Conservation (phyloP, 2,329 filamentous ascomycete species). For the Colletotrichum sp. region DNA sequence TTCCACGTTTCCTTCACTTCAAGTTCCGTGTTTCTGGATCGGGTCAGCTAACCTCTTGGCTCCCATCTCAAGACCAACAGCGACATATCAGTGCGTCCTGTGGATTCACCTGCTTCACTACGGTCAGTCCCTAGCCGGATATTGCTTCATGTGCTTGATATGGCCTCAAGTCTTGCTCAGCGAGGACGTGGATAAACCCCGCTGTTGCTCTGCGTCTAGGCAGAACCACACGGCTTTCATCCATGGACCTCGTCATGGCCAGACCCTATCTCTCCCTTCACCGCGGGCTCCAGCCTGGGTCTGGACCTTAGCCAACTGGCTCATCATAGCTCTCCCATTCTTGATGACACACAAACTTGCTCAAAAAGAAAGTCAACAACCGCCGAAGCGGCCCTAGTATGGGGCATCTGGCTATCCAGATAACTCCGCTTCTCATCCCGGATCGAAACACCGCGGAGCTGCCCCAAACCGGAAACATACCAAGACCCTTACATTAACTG, state of each 20-base stretch:
- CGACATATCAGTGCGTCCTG: no score
- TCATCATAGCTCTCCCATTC: not conserved
- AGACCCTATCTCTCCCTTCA: not conserved
- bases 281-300: not conserved
- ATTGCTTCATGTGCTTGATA: not conserved
- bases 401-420: not conserved
- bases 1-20: not conserved
- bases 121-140: not conserved
- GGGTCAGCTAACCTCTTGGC: not conserved
- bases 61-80: not conserved
- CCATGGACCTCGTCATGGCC: not conserved
- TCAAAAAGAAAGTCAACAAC: not conserved
- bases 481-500: not conserved
- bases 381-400: not conserved
- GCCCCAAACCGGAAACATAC: conserved; percentile 3
- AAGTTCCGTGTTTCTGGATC: not conserved
- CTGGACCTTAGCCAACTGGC: not conserved
- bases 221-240: not conserved
- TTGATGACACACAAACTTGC: conserved; percentile 3
- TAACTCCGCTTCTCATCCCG: not conserved
- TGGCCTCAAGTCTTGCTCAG: not conserved
- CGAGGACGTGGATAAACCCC: not conserved
- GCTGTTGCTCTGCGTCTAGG: not conserved
- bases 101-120: not conserved
- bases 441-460: conserved; percentile 1